Conservation (phyloP, 306 rosid species). For the Castanea crenata region DNA sequence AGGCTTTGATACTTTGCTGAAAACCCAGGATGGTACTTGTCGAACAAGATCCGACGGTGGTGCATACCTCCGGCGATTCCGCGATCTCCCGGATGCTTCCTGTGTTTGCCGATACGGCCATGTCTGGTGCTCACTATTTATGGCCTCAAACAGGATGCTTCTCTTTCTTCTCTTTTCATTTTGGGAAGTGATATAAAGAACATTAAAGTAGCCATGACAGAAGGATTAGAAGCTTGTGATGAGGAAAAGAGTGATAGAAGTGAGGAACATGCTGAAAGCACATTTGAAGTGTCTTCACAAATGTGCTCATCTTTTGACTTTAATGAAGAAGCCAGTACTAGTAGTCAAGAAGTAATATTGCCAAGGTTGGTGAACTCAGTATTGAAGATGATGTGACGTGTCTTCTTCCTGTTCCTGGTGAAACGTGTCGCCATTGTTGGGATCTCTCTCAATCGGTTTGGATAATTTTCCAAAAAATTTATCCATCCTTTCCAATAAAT, state of each 20-base stretch:
- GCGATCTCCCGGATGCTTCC: background rate
- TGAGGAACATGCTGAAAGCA: constrained; percentile 9
- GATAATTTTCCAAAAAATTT: no score
- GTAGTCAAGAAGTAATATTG: constrained; percentile 19
- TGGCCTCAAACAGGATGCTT: constrained; percentile 21
- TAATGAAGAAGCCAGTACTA: constrained; percentile 51
- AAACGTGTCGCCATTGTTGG: no score
- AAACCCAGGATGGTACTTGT: constrained; percentile 43
- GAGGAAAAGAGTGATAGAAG: constrained; percentile 25
- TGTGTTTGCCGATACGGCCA: no score
- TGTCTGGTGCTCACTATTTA: no score
- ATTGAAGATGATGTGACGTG: constrained; percentile 10
- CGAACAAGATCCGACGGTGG: constrained; percentile 41
- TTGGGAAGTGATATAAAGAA: constrained; percentile 16
- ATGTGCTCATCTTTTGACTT: constrained; percentile 55
- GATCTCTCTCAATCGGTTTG: no score
- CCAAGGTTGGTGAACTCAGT: background rate
- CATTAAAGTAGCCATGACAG: constrained; percentile 33
- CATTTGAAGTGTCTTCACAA: constrained; percentile 34
- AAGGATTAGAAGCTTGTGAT: constrained; percentile 10
- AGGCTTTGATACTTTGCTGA: constrained; percentile 20
- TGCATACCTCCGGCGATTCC: constrained; percentile 43
- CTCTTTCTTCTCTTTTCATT: background rate
- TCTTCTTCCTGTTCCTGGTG: no score
- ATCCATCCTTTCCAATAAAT: no score